phyloP scores from a whole-genome alignment of 2,329 filamentous ascomycete genomes.

The Microdochium bolleyi region DNA sequence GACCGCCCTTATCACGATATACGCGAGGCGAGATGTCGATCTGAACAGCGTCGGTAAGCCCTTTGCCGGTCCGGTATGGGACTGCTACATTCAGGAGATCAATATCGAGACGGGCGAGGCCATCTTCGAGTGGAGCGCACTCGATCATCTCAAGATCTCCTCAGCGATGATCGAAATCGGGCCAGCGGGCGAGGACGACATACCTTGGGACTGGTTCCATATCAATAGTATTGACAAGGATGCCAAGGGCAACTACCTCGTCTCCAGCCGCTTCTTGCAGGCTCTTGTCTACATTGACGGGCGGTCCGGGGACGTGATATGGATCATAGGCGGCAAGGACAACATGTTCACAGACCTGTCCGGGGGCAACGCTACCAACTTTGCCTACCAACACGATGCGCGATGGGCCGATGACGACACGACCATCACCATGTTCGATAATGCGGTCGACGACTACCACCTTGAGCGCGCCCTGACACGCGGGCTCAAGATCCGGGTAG shows the following conservation, averaged over 20 bases:
- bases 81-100: conserved; percentile 35
- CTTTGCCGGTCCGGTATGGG: conserved; percentile 28
- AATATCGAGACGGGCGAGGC: conserved; percentile 33
- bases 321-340: conserved; percentile 39
- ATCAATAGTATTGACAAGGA: conserved; percentile 47
- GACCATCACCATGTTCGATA: conserved; percentile 31
- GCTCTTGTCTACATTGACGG: conserved; percentile 33
- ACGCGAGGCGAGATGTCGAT: conserved; percentile 25
- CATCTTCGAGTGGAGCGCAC: conserved; percentile 34
- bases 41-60: conserved; percentile 24
- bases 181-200: conserved; percentile 9
- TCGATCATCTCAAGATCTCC: conserved; percentile 8
- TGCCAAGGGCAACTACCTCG: conserved; percentile 29
- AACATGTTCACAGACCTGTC: conserved; percentile 32
- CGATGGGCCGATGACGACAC: conserved; percentile 28
- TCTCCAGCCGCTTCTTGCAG: conserved; percentile 31
- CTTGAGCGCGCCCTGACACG: conserved; percentile 7
- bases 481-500: conserved; percentile 23
- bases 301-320: conserved; percentile 34
- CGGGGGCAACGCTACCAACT: conserved; percentile 32
- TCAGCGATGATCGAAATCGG: conserved; percentile 16
- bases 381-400: conserved; percentile 45
- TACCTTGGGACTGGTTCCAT: conserved; percentile 45
- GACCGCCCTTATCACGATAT: conserved; percentile 28
- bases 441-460: conserved; percentile 28